Conservation (phyloP, 805 yeast species). For the Nakazawaea ishiwadae region DNA sequence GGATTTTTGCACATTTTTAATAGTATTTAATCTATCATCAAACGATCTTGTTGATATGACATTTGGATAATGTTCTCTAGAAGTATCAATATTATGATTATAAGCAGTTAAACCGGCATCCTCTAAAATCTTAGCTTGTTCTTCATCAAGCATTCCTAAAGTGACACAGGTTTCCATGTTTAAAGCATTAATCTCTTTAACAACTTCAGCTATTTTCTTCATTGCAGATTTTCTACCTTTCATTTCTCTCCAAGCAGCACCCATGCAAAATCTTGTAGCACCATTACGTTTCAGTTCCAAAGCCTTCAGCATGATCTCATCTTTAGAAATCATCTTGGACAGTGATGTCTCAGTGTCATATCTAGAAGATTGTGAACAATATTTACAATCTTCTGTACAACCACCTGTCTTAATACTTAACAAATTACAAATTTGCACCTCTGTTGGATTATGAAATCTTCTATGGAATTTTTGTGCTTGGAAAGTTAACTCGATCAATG, state of each 20-base stretch:
- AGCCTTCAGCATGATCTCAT: constrained; percentile 62
- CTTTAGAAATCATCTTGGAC: constrained; percentile 55
- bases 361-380: constrained; percentile 72
- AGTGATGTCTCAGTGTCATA: constrained; percentile 72
- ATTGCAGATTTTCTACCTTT: constrained; percentile 67
- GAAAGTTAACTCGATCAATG: constrained; percentile 56
- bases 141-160: constrained; percentile 61
- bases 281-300: constrained; percentile 63
- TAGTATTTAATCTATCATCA: constrained; percentile 68
- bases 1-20: constrained; percentile 55
- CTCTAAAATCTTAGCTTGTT: constrained; percentile 56
- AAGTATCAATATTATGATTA: constrained; percentile 77
- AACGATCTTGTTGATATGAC: constrained; percentile 65
- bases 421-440: constrained; percentile 57
- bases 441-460: constrained; percentile 53
- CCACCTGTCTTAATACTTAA: background rate
- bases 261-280: constrained; percentile 76
- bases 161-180: constrained; percentile 47
- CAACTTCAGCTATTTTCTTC: constrained; percentile 60
- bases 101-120: constrained; percentile 78
- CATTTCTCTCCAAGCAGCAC: constrained; percentile 90
- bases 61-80: constrained; percentile 71
- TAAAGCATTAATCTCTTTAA: constrained; percentile 54
- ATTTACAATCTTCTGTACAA: constrained; percentile 51
- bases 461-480: constrained; percentile 65